These are phyloP conservation scores for Solanum chiquidenum DNA, from an alignment of 257 asterid species.

Conservation along the genomic window DNA sequence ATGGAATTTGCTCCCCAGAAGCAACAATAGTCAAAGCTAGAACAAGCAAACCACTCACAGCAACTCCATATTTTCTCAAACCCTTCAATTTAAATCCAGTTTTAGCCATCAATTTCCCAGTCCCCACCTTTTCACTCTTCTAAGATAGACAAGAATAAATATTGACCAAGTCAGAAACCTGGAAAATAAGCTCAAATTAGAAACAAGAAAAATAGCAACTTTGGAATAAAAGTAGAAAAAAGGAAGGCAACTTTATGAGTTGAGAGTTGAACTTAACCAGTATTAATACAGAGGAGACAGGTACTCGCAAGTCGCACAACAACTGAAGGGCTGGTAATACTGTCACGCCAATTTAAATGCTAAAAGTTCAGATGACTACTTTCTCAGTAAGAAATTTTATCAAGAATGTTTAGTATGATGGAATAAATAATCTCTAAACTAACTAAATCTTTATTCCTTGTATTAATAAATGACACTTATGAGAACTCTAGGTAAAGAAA, in stretches of 20 bases:
- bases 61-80: conserved; percentile 9
- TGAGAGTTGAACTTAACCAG: neutral
- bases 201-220: neutral
- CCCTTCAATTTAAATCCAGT: conserved; percentile 14
- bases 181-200: conserved; percentile 10
- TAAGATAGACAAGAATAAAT: neutral
- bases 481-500: too few species aligned
- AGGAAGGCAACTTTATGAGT: neutral
- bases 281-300: neutral
- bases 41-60: conserved; percentile 17
- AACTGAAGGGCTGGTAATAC: neutral
- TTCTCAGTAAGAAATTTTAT: neutral
- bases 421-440: too few species aligned
- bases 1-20: conserved; percentile 18
- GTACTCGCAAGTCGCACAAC: neutral
- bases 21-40: conserved; percentile 19
- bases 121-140: neutral
- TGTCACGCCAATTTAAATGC: neutral
- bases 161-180: neutral
- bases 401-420: too few species aligned
- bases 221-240: neutral
- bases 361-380: neutral
- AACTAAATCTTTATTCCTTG: neutral
- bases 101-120: conserved; percentile 29
- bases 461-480: neutral